Conservation (phyloP, 1,139 yeast genomes). For the Blastobotrys raffinosifermentans region DNA sequence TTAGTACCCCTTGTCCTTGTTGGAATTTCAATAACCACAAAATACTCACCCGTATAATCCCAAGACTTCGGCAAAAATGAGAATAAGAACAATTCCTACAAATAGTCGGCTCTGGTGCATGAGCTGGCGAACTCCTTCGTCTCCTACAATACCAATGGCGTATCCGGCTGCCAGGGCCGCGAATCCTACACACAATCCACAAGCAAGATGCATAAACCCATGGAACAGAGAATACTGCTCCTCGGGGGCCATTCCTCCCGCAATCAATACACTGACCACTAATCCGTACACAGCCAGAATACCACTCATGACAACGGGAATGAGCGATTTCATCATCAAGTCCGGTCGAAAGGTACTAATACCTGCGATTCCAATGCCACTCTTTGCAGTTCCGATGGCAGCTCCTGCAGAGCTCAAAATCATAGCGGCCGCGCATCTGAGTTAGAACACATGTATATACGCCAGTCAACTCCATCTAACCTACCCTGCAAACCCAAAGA, state of each 20-base stretch:
- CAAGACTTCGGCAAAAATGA: conserved; percentile 97
- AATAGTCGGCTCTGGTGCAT: conserved; percentile 96
- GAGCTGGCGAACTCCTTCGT: conserved; percentile 96
- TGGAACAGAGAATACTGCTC: conserved; percentile 92
- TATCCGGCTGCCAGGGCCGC: conserved; percentile 98
- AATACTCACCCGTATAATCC: conserved; percentile 99
- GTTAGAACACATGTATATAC: conserved; percentile 1
- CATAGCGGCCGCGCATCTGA: conserved; percentile 81
- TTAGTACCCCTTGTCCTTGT: too few relatives aligned
- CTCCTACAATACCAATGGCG: conserved; percentile 98
- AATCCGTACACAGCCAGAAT: conserved; percentile 98
- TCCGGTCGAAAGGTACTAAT: conserved; percentile 63
- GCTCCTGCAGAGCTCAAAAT: conserved; percentile 90
- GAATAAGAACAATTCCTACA: conserved; percentile 90
- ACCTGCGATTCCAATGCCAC: conserved; percentile 98
- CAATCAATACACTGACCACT: conserved; percentile 92
- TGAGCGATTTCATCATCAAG: conserved; percentile 31
- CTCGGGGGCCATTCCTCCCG: conserved; percentile 63
- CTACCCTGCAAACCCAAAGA: conserved; percentile 86
- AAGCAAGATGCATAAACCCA: conserved; percentile 97
- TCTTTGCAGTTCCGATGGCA: conserved; percentile 96
- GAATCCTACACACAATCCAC: conserved; percentile 95
- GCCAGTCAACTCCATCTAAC: conserved; percentile 15
- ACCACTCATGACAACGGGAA: conserved; percentile 99
- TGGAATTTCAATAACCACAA: too few relatives aligned